These are phyloP conservation scores for Arthroderma uncinatum DNA, from an alignment of 2,329 filamentous ascomycete species.

Conservation along the genomic window DNA sequence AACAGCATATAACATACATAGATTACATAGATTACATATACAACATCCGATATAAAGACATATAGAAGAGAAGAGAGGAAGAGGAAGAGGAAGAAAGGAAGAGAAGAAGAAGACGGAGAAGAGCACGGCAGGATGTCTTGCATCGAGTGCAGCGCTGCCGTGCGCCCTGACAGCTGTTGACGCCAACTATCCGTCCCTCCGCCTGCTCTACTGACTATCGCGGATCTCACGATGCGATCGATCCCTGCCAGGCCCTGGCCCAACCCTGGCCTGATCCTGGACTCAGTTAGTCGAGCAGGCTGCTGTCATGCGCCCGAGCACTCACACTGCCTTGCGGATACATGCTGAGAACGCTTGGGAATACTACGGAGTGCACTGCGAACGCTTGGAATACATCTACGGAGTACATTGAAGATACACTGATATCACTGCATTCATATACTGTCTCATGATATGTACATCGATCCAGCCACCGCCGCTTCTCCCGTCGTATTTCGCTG, in stretches of 20 bases:
- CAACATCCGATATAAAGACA: neutral
- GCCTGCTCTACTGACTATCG: neutral
- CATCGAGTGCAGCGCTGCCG: too few species aligned
- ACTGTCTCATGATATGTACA: neutral
- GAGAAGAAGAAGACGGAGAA: neutral
- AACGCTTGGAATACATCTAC: too few species aligned
- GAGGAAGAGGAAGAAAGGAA: neutral
- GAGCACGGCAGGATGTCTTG: neutral
- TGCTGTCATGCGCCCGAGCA: conserved; percentile 2
- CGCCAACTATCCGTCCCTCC: too few species aligned
- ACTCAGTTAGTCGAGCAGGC: neutral
- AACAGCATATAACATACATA: neutral
- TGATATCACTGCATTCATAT: too few species aligned
- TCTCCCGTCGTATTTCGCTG: neutral
- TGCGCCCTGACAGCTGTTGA: neutral
- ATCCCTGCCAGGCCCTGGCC: neutral
- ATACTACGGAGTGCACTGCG: too few species aligned
- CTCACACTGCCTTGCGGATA: neutral
- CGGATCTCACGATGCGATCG: neutral
- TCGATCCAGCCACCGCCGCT: neutral
- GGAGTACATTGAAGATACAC: too few species aligned
- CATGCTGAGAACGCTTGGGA: too few species aligned
- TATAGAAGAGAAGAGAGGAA: neutral
- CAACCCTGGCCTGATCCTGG: neutral
- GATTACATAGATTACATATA: neutral